These are phyloP conservation scores for Claviceps digitariae DNA, from an alignment of 2,329 filamentous ascomycete genomes.

Conservation along the genomic window DNA sequence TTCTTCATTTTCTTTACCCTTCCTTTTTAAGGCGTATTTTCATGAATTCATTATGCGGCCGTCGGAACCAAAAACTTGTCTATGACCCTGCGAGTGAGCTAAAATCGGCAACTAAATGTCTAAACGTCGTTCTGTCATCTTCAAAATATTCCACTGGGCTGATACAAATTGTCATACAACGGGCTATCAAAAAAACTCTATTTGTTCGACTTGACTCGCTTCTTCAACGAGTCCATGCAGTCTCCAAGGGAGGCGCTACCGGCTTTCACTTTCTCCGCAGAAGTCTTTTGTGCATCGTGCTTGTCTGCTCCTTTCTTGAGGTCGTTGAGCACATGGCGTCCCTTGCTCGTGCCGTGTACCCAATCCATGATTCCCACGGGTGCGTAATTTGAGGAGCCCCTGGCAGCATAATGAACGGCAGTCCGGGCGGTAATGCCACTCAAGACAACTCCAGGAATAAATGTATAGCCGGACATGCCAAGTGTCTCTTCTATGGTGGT, in stretches of 20 bases:
- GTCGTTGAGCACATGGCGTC: slow-evolving; percentile 39
- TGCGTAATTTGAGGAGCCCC: slow-evolving; percentile 46
- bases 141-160: background rate
- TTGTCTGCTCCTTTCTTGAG: slow-evolving; percentile 42
- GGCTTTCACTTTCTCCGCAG: slow-evolving; percentile 19
- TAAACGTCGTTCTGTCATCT: background rate
- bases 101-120: background rate
- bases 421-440: slow-evolving; percentile 33
- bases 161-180: background rate
- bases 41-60: no score
- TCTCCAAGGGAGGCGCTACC: slow-evolving; percentile 17
- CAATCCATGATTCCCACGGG: slow-evolving; percentile 51
- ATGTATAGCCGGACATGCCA: slow-evolving; percentile 53
- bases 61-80: no score
- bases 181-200: slow-evolving; percentile 12
- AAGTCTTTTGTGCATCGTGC: slow-evolving; percentile 33
- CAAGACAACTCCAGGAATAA: slow-evolving; percentile 40
- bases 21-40: no score
- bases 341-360: slow-evolving; percentile 40
- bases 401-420: slow-evolving; percentile 30
- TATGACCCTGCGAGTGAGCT: no score
- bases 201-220: slow-evolving; percentile 14
- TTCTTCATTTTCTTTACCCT: no score
- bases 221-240: slow-evolving; percentile 18
- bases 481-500: slow-evolving; percentile 54